Percentiles rank a stretch among this genome's conserved stretches.
phyloP scores from a whole-genome alignment of 208 protist species.

The Leishmania tropica region DNA sequence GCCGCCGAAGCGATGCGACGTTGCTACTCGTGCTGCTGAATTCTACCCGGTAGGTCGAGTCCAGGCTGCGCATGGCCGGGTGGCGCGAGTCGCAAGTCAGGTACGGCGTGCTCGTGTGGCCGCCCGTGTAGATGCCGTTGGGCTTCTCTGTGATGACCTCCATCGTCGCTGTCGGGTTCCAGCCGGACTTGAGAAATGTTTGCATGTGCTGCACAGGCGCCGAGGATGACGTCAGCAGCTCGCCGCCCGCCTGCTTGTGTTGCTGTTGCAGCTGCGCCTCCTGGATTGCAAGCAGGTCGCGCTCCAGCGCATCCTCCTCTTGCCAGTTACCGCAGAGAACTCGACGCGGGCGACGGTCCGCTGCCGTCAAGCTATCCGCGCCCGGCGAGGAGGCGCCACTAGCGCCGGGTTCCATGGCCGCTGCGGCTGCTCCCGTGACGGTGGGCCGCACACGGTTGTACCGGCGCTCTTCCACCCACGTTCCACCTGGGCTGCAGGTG shows the following conservation, averaged over 20 bases:
- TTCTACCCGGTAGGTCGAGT: conserved; percentile 75
- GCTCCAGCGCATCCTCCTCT: conserved; percentile 78
- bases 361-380: neutral
- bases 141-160: conserved; percentile 60
- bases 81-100: conserved; percentile 58
- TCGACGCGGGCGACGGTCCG: conserved; percentile 36
- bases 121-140: conserved; percentile 52
- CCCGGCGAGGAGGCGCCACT: neutral
- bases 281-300: conserved; percentile 63
- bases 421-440: conserved; percentile 11
- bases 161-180: conserved; percentile 45
- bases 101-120: conserved; percentile 79
- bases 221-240: conserved; percentile 5
- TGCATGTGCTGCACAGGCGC: conserved; percentile 14
- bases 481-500: conserved; percentile 83
- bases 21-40: conserved; percentile 67
- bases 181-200: conserved; percentile 14
- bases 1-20: conserved; percentile 47
- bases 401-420: neutral
- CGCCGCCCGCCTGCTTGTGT: neutral
- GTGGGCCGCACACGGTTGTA: conserved; percentile 81
- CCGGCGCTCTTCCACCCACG: conserved; percentile 89
- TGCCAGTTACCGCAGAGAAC: conserved; percentile 92
- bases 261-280: conserved; percentile 27
- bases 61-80: conserved; percentile 46